phyloP scores from a whole-genome alignment of 495 filamentous ascomycete genomes.

The Cryomyces minteri region DNA sequence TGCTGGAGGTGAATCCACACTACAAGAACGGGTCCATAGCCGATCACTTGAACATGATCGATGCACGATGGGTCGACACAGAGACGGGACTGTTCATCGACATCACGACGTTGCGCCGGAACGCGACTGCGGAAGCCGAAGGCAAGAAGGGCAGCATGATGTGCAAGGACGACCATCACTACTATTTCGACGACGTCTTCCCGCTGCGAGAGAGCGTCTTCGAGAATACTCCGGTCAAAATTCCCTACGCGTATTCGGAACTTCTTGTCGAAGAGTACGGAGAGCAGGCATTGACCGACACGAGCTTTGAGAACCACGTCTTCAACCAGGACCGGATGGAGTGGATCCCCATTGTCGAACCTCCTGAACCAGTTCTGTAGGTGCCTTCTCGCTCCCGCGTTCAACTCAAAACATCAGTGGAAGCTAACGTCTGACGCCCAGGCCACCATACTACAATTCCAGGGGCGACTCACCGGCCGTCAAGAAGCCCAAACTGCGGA shows the following conservation, averaged over 20 bases:
- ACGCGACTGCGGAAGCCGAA: constrained; percentile 17
- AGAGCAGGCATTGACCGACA: constrained; percentile 38
- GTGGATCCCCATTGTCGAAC: constrained; percentile 2
- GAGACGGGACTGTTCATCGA: constrained; percentile 44
- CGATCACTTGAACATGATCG: constrained; percentile 37
- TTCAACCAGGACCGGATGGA: constrained; percentile 9
- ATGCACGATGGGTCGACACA: constrained; percentile 43
- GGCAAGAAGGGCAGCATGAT: constrained; percentile 27
- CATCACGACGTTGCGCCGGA: constrained; percentile 36
- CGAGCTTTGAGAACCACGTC: constrained; percentile 29
- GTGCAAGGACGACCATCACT: constrained; percentile 40
- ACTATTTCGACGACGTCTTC: constrained; percentile 48
- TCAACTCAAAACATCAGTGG: too few relatives aligned
- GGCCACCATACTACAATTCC: too few relatives aligned
- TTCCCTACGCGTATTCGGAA: constrained; percentile 58
- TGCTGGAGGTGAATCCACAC: constrained; percentile 42
- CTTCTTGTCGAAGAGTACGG: constrained; percentile 66
- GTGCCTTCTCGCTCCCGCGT: too few relatives aligned
- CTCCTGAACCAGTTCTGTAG: too few relatives aligned
- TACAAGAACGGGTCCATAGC: constrained; percentile 27
- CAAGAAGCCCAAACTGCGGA: too few relatives aligned
- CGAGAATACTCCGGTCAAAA: constrained; percentile 53
- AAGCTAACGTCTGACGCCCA: too few relatives aligned
- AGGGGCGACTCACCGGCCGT: too few relatives aligned
- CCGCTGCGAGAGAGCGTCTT: constrained; percentile 62